Percentiles rank a stretch among this genome's conserved stretches.
Conservation (phyloP, 768 basidiomycete species). For the Boletales sp. region DNA sequence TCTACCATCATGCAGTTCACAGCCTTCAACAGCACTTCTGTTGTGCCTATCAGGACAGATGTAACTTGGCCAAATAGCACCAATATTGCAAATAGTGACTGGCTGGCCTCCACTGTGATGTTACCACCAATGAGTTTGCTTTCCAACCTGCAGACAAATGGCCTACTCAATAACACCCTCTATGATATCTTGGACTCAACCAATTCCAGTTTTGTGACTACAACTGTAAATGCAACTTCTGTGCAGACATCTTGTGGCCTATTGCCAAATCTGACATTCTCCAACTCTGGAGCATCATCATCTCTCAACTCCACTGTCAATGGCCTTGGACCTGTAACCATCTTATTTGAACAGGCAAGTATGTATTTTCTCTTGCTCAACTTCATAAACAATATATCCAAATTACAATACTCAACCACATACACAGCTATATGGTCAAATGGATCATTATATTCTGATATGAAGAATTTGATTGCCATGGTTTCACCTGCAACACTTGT, state of each 20-base stretch:
- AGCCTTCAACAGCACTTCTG: slow-evolving; percentile 6
- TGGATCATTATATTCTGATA: too few relatives aligned
- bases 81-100: neutral
- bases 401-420: too few relatives aligned
- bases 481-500: too few relatives aligned
- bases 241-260: slow-evolving; percentile 6
- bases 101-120: neutral
- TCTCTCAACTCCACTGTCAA: neutral
- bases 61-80: slow-evolving; percentile 6
- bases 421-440: too few relatives aligned
- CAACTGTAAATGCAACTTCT: slow-evolving; percentile 13
- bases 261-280: slow-evolving; percentile 4
- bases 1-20: slow-evolving; percentile 20
- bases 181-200: slow-evolving; percentile 5
- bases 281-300: neutral
- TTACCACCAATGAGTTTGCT: neutral
- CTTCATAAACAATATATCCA: neutral
- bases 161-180: slow-evolving; percentile 10
- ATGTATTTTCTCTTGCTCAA: neutral
- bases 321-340: neutral
- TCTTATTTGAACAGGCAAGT: neutral
- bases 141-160: neutral
- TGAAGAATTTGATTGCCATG: too few relatives aligned
- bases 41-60: neutral
- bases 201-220: neutral